A percentile compares a stretch with the other conserved stretches of the same genome.
Evolutionary conservation across 176 grass and related monocot species (phyloP).

Genomic region (Musa beccarii): DNA sequence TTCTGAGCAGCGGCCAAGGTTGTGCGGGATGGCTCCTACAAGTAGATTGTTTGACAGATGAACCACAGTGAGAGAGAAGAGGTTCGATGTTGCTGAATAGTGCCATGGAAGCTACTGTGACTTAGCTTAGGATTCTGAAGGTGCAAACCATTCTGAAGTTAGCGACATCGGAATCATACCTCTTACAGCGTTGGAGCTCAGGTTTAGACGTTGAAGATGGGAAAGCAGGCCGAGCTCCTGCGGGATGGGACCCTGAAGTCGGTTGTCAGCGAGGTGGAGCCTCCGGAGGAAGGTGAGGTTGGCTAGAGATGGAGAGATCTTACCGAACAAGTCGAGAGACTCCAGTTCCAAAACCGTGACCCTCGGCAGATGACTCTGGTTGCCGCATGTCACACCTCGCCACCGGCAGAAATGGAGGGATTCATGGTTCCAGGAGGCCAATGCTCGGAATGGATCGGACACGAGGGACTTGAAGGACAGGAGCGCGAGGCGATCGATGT

Average conservation of each 20-base stretch:
- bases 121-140: slow-evolving; percentile 13
- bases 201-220: slow-evolving; percentile 34
- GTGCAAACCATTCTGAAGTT: neutral
- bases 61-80: slow-evolving; percentile 10
- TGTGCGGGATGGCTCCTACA: slow-evolving; percentile 23
- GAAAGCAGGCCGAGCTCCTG: slow-evolving; percentile 21
- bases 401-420: slow-evolving; percentile 28
- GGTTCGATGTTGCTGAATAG: slow-evolving; percentile 10
- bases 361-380: neutral
- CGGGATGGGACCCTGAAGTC: slow-evolving; percentile 32
- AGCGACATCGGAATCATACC: slow-evolving; percentile 36
- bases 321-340: slow-evolving; percentile 22
- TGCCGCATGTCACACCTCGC: slow-evolving; percentile 30
- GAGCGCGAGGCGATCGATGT: slow-evolving; percentile 24
- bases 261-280: slow-evolving; percentile 36
- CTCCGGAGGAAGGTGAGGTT: slow-evolving; percentile 29
- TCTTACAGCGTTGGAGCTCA: slow-evolving; percentile 43
- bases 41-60: slow-evolving; percentile 27
- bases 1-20: slow-evolving; percentile 13
- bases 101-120: slow-evolving; percentile 21
- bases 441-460: neutral
- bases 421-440: slow-evolving; percentile 30
- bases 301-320: slow-evolving; percentile 20
- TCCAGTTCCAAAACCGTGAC: slow-evolving; percentile 20
- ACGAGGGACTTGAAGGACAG: slow-evolving; percentile 33